Conservation (phyloP, 2,329 filamentous ascomycete species). For the Elsinoe batatas region DNA sequence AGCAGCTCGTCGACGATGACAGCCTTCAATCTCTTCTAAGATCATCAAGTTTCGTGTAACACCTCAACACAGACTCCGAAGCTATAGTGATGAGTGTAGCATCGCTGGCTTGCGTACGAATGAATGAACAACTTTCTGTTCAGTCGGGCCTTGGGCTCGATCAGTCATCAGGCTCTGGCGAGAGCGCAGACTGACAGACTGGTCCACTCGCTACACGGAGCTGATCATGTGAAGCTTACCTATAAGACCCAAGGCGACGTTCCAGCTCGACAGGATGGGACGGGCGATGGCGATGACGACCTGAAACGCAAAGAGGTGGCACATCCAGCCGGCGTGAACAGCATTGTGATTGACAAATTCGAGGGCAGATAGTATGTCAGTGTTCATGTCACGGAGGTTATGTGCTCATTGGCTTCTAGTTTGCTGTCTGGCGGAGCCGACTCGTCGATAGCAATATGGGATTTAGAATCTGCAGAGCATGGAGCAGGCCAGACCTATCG, state of each 20-base stretch:
- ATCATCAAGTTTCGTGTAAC: too few species aligned
- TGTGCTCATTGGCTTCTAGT: constrained; percentile 31
- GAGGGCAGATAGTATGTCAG: constrained; percentile 59
- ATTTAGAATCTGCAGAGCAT: constrained; percentile 54
- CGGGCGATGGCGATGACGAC: constrained; percentile 20
- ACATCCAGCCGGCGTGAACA: constrained; percentile 69
- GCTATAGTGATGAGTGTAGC: not conserved
- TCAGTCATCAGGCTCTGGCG: constrained; percentile 54
- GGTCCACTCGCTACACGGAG: constrained; percentile 58
- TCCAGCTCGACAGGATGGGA: not conserved
- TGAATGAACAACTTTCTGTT: constrained; percentile 65
- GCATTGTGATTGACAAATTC: constrained; percentile 70
- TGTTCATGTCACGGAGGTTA: not conserved
- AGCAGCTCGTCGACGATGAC: too few species aligned
- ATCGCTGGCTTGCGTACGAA: not conserved
- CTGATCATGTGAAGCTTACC: constrained; percentile 59
- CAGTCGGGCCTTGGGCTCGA: constrained; percentile 62
- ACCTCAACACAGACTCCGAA: too few species aligned
- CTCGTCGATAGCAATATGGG: constrained; percentile 76
- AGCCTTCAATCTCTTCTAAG: too few species aligned
- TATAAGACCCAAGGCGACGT: constrained; percentile 41
- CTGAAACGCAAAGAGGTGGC: constrained; percentile 40
- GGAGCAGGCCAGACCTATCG: constrained; percentile 17
- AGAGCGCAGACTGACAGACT: constrained; percentile 56
- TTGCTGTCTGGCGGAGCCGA: constrained; percentile 80